Base-by-base conservation (phyloP, 257 asterid species). In the Nicotiana tomentosiformis region DNA sequence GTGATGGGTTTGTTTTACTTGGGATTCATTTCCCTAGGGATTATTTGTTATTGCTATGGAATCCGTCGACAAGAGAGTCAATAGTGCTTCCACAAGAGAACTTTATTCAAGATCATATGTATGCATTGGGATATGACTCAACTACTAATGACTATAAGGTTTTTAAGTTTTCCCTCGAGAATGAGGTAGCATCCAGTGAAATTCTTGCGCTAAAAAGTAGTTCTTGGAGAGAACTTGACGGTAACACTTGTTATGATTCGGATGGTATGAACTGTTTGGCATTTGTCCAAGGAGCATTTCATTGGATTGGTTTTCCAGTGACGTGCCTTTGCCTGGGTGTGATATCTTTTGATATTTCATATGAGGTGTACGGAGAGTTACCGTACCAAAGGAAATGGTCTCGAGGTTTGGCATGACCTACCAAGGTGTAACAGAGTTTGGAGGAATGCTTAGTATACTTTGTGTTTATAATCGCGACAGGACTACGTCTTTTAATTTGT, bases 251-350 rank as follows among this genome's bases (percentile, higher is more conserved):
- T 23, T 64, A 0, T 0, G 8, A 5, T 7, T 61, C 10, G 4
- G 23, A 3, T 8, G 66, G 7, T 3, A 20, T 6, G 83, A 72
- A 15, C 69, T 55, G 11, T 20, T 67, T 12, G 81, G 82, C 11
- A 30, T 81, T n/a, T 30, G 17, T 35, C n/a, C 77, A n/a, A 9
- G 77, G 77, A 69, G 77, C 18, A 84, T 66, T 66, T 60, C 7
- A 33, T 82, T 32, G 77, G 49, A n/a, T 16, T 84, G 26, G 79
- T 17, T 5, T 6, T 30, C 32, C 32, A 30, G 32, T 30, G 32
- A 30, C 2, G 32, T 30, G 32, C 32, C 32, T 30, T 30, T 30
- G 32, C 2, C 32, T 30, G 32, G 32, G 32, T 30, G 2, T 30
- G 2, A 30, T 30, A 30, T 1, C 32, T 30, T 23, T 23, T 23